A percentile compares a stretch with the other conserved stretches of the same genome.
phyloP scores from a whole-genome alignment of 108 stramenopile species.

The Heterococcus sp. region DNA sequence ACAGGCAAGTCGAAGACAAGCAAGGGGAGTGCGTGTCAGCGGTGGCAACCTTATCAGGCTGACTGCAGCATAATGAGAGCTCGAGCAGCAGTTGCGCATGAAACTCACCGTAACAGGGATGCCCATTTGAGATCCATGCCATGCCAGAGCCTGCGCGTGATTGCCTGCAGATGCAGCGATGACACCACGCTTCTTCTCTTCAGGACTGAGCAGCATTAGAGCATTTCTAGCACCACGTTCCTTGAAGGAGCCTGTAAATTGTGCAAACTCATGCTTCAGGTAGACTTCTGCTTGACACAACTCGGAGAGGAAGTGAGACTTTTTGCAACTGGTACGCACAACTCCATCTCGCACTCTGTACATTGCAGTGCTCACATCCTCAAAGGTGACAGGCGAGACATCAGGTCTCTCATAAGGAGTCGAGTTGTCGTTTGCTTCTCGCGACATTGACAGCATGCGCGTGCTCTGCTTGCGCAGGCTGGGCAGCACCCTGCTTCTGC shows the following conservation, averaged over 20 bases:
- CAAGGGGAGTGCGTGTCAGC: too few species aligned
- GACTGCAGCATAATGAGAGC: conserved; percentile 6
- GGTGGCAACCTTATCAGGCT: too few species aligned
- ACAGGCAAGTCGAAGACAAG: too few species aligned
- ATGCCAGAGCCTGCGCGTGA: conserved; percentile 67
- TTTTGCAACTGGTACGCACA: conserved; percentile 39
- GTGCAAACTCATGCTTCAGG: conserved; percentile 57
- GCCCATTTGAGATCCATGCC: conserved; percentile 82
- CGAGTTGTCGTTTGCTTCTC: too few species aligned
- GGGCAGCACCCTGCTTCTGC: too few species aligned
- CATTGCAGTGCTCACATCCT: conserved; percentile 56
- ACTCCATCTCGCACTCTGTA: conserved; percentile 53
- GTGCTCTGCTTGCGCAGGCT: too few species aligned
- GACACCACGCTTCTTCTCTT: conserved; percentile 65
- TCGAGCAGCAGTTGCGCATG: not conserved
- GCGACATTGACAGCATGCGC: too few species aligned
- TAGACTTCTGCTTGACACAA: conserved; percentile 33
- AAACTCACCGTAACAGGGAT: conserved; percentile 91
- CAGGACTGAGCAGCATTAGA: conserved; percentile 64
- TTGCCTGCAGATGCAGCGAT: conserved; percentile 75
- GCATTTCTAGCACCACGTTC: conserved; percentile 94
- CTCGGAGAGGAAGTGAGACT: conserved; percentile 26
- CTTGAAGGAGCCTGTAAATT: conserved; percentile 88
- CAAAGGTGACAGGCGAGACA: not conserved
- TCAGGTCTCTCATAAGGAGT: too few species aligned